phyloP scores from a whole-genome alignment of 1,284 basidiomycete species.

The Athelia sp. region DNA sequence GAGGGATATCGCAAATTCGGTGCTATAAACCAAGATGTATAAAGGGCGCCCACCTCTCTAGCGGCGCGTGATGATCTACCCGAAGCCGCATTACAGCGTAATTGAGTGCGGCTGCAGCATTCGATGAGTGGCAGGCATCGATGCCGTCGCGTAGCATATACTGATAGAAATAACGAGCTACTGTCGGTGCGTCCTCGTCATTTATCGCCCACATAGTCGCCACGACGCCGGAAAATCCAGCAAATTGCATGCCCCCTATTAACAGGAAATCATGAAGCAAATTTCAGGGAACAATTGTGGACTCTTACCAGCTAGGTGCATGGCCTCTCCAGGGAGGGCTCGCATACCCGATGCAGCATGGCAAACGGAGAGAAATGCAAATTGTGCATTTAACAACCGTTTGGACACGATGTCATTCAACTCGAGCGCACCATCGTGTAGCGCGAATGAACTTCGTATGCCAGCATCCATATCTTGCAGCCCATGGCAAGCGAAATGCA shows the following conservation, averaged over 20 bases:
- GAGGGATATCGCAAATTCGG: no score
- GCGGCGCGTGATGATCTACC: background rate
- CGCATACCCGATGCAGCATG: background rate
- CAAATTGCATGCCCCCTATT: background rate
- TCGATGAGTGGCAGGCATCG: background rate
- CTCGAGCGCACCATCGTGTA: constrained; percentile 1
- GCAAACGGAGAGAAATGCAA: background rate
- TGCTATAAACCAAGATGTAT: background rate
- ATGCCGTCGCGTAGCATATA: background rate
- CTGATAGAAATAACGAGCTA: background rate
- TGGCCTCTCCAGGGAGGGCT: background rate
- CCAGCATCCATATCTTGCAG: background rate
- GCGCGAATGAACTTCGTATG: background rate
- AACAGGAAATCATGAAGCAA: no score
- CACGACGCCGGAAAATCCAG: background rate
- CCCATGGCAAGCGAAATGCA: background rate
- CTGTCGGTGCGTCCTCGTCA: background rate
- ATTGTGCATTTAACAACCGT: background rate
- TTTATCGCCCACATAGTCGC: background rate
- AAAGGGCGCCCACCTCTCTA: background rate
- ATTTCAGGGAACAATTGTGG: no score
- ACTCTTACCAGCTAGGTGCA: background rate
- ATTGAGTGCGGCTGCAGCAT: background rate
- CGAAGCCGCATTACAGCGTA: background rate
- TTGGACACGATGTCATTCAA: background rate